Evolutionary conservation across 140 eudicot genomes (phyloP).

Genomic region (Stevia rebaudiana): DNA sequence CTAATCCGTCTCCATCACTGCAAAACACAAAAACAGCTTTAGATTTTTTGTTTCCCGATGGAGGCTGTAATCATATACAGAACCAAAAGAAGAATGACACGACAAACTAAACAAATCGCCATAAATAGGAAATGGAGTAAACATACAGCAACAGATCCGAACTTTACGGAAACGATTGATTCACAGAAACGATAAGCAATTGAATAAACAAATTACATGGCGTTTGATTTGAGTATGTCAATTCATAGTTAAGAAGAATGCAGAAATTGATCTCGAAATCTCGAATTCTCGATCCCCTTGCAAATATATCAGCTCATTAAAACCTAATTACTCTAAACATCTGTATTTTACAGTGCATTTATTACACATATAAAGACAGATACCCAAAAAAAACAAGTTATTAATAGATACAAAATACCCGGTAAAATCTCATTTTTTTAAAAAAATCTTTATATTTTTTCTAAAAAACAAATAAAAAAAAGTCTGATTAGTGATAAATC

Average conservation of each 20-base stretch:
- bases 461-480: neutral
- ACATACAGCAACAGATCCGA: constrained; percentile 29
- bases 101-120: neutral
- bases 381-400: neutral
- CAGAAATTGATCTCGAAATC: constrained; percentile 5
- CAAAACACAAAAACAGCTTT: constrained; percentile 16
- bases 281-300: constrained; percentile 15
- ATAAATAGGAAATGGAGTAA: neutral
- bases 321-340: constrained; percentile 19
- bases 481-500: too few relatives aligned
- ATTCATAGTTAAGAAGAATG: neutral
- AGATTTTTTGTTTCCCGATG: neutral
- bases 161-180: constrained; percentile 21
- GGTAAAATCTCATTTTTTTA: too few relatives aligned
- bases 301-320: neutral
- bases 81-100: constrained; percentile 12
- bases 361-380: constrained; percentile 16
- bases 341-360: constrained; percentile 19
- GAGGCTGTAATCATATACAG: neutral
- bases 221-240: constrained; percentile 8
- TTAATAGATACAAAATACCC: too few relatives aligned
- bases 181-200: constrained; percentile 15
- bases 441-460: too few relatives aligned
- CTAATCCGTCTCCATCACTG: constrained; percentile 14
- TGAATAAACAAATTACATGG: constrained; percentile 13